phyloP scores from a whole-genome alignment of 306 rosid genomes.

The Biancaea sappan region DNA sequence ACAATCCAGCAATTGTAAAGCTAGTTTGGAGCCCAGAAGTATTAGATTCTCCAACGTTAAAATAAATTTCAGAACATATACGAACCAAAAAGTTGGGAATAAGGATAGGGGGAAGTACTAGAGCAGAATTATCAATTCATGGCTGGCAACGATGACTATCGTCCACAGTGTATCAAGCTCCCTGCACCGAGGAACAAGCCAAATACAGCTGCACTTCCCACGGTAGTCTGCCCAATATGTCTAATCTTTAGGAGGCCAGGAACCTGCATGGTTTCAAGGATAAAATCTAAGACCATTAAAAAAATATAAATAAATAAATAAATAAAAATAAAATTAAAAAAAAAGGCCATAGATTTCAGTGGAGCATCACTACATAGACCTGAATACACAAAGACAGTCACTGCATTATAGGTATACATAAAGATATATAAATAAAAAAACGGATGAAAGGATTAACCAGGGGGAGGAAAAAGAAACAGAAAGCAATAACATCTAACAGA shows the following conservation, averaged over 20 bases:
- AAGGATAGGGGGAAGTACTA: not conserved
- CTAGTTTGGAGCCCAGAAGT: not conserved
- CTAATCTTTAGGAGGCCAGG: constrained; percentile 53
- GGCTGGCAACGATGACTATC: constrained; percentile 19
- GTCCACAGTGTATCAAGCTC: constrained; percentile 50
- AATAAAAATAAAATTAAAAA: too few species aligned
- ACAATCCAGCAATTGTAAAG: not conserved
- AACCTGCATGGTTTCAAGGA: constrained; percentile 47
- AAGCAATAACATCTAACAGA: not conserved
- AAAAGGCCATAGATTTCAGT: constrained; percentile 9
- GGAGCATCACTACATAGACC: not conserved
- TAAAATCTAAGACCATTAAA: constrained; percentile 19
- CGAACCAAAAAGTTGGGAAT: not conserved
- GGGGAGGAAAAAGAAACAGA: not conserved
- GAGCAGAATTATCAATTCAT: not conserved
- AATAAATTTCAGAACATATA: not conserved
- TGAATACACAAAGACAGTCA: not conserved
- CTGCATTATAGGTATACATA: not conserved
- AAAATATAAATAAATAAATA: too few species aligned
- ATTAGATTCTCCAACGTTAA: constrained; percentile 10
- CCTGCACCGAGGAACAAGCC: constrained; percentile 59
- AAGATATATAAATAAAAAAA: not conserved
- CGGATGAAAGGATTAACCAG: not conserved
- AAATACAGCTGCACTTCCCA: constrained; percentile 55
- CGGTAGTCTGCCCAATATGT: constrained; percentile 52